A percentile compares a stretch with the other conserved stretches of the same genome.
These are phyloP conservation scores for Termitomyces sp. DNA, from an alignment of 768 basidiomycete species.

Conservation along the genomic window DNA sequence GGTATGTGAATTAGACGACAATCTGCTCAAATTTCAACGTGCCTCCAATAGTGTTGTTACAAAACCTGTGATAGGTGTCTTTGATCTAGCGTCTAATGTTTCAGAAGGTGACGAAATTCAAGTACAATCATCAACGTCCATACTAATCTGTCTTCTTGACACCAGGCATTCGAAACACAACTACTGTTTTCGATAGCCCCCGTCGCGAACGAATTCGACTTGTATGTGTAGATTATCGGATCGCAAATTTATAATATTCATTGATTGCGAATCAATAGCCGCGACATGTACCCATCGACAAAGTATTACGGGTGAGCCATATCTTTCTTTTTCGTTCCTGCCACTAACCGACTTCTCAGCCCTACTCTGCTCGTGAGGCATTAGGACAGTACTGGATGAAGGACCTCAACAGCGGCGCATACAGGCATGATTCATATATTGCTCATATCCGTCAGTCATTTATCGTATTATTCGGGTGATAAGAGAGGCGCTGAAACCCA, in stretches of 20 bases:
- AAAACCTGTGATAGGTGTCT: constrained; percentile 94
- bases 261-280: constrained; percentile 42
- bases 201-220: constrained; percentile 83
- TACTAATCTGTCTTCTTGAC: not conserved
- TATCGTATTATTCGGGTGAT: not conserved
- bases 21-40: not conserved
- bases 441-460: constrained; percentile 75
- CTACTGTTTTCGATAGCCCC: constrained; percentile 93
- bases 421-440: constrained; percentile 79
- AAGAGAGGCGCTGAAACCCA: not conserved
- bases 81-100: constrained; percentile 93
- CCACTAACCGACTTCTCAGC: constrained; percentile 34
- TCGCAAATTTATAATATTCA: not conserved
- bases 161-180: constrained; percentile 93
- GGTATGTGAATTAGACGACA: constrained; percentile 40
- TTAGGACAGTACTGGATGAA: constrained; percentile 96
- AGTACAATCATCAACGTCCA: not conserved
- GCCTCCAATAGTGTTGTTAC: constrained; percentile 66
- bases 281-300: constrained; percentile 81
- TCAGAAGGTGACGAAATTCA: constrained; percentile 62
- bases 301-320: constrained; percentile 71
- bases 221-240: constrained; percentile 27
- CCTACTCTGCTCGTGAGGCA: constrained; percentile 87
- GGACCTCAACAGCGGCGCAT: constrained; percentile 87
- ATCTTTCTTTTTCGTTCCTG: not conserved